Conservation (phyloP, 306 rosid genomes). For the Citrullus mucosospermus region DNA sequence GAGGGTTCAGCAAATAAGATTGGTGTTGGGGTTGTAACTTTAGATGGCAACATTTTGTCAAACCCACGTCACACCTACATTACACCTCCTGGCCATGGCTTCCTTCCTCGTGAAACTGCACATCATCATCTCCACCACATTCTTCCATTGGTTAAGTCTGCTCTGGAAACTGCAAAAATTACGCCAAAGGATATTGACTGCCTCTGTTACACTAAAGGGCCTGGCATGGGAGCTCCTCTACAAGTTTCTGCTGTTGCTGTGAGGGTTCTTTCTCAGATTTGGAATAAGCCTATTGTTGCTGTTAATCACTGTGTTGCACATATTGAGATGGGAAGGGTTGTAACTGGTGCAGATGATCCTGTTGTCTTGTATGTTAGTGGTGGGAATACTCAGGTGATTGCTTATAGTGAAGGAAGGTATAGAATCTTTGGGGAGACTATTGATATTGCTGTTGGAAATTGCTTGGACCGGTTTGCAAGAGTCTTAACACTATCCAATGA, state of each 20-base stretch:
- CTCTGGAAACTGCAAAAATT: slow-evolving; percentile 48
- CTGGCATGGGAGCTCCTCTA: slow-evolving; percentile 93
- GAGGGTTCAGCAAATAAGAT: slow-evolving; percentile 98
- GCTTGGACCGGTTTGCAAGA: slow-evolving; percentile 92
- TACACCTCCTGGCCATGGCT: slow-evolving; percentile 93
- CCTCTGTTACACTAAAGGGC: slow-evolving; percentile 86
- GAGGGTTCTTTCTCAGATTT: slow-evolving; percentile 68
- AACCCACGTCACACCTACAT: slow-evolving; percentile 90
- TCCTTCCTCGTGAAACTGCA: slow-evolving; percentile 89
- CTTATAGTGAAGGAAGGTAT: slow-evolving; percentile 82
- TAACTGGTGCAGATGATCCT: slow-evolving; percentile 87
- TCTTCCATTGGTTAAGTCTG: slow-evolving; percentile 60
- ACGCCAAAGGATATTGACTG: slow-evolving; percentile 66
- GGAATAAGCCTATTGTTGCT: slow-evolving; percentile 85
- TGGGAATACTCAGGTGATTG: slow-evolving; percentile 91
- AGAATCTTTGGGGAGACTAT: slow-evolving; percentile 89
- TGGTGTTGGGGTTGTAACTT: slow-evolving; percentile 64
- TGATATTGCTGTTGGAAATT: slow-evolving; percentile 86
- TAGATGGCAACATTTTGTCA: slow-evolving; percentile 74
- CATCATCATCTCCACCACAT: slow-evolving; percentile 81
- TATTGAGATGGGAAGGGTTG: slow-evolving; percentile 93
- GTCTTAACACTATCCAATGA: slow-evolving; percentile 77
- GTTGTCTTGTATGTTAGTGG: slow-evolving; percentile 91
- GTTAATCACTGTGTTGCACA: slow-evolving; percentile 94
- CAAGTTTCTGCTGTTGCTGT: slow-evolving; percentile 77